Base-by-base conservation (phyloP, 2,329 filamentous ascomycete genomes). In the Penicillium frequentans region DNA sequence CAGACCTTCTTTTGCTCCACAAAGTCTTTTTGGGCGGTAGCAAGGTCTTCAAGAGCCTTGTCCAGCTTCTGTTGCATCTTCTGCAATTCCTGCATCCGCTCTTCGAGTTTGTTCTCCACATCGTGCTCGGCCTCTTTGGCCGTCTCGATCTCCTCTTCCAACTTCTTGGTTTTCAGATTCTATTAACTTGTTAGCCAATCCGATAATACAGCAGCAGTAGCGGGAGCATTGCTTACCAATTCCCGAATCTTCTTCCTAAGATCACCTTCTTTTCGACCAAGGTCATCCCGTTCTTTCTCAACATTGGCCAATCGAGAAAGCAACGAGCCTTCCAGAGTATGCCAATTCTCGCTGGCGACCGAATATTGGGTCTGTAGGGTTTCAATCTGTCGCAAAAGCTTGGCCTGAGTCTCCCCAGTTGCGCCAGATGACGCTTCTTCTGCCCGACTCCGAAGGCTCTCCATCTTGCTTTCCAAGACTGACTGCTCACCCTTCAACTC, bases 281-380 rank as follows among this genome's bases (percentile, higher is more conserved):
- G 85, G 68, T 99, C 95, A 69, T 98, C 93, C 55, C 91, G 86
- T 73, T 99, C 96, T 70, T 90, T 95, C 73, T 99, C 95, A 10
- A 98, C 80, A 49, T 81, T 88, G 4, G 87, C 83, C 11, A 95
- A 83, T 56, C 93, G 86, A 23, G 90, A 86, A 50, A 93, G 84
- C 31, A 99, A 77, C 2, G 90, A 96, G 10, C 90, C 86, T 74
- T 99, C 93, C 60, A 99, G 96, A 0, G 92, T 91, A 70, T 97
- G 93, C 95, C 96, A 99, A 67, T 99, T 99, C 69, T 96, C 91
- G 64, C 91, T 95, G 1, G 95, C 95, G 54, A 96, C 87, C 1
- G 92, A 87, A 75, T 99, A 96, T 72, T 99, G 96, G 7, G 90
- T 95, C 74, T 99, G 95, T 37, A 99, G 78, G 0, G 91, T 97